Conservation (phyloP, 805 yeast species). For the Saturnispora serradocipensis region DNA sequence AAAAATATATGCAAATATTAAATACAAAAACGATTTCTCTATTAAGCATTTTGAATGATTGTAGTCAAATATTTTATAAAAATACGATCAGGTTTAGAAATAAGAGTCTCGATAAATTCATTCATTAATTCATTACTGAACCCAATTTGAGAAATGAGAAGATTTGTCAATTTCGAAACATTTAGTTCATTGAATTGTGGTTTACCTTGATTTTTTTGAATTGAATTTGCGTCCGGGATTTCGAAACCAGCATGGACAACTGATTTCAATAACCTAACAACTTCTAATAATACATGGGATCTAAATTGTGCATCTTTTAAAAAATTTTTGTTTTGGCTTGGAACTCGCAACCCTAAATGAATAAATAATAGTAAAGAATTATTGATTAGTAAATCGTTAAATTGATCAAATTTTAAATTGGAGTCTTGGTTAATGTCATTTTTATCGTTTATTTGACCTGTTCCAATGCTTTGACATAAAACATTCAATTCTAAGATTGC, state of each 20-base stretch:
- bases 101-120: conserved; percentile 54
- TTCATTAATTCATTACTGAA: conserved; percentile 50
- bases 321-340: conserved; percentile 31
- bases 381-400: conserved; percentile 60
- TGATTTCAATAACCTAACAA: conserved; percentile 59
- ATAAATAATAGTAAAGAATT: conserved; percentile 59
- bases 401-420: conserved; percentile 48
- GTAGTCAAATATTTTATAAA: conserved; percentile 63
- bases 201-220: conserved; percentile 19
- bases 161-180: conserved; percentile 22
- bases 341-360: conserved; percentile 71
- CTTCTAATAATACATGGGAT: conserved; percentile 57
- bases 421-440: conserved; percentile 42
- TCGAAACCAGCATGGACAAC: conserved; percentile 34
- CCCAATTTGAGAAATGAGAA: conserved; percentile 47
- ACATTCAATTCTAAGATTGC: conserved; percentile 63
- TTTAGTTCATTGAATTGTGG: conserved; percentile 29
- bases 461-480: conserved; percentile 55
- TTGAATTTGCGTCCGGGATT: conserved; percentile 22
- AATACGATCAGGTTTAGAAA: conserved; percentile 45
- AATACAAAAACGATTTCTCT: background rate
- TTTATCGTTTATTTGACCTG: conserved; percentile 55
- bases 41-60: conserved; percentile 11
- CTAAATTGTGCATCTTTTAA: conserved; percentile 74
- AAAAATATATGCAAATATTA: background rate